Evolutionary conservation across 352 stramenopile species (phyloP), one percentile per base, ranked within the genome.

Genomic region (Pythium periplocum): DNA sequence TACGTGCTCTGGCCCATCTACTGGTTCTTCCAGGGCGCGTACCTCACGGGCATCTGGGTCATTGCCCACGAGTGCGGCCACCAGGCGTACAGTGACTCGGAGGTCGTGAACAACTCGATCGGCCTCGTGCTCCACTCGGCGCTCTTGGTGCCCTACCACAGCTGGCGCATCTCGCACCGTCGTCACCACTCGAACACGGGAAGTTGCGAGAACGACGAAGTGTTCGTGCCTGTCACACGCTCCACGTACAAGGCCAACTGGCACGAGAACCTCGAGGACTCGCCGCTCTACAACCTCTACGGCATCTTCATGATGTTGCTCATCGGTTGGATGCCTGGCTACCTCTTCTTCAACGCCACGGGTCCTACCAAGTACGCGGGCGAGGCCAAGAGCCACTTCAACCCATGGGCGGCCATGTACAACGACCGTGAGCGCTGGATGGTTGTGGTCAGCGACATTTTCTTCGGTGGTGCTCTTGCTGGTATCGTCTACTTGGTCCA

Each of bases 71-170:
- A 99, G 68, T 99, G 96, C 66, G 97, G 97, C 45, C 97, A 99
- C 75, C 93, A 98, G 65, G 89, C 95, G 38, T 99, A 98, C 71
- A 98, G 86, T 37, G 79, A 87, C 26, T 96, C 66, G 41, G 88
- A 98, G 73, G 72, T 81, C 1, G 83, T 98, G 34, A 99, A 99
- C 76, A 97, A 99, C 66, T 49, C 87, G 43, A 86, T 98, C 46
- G 97, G 97, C 5, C 96, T 98, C 62, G 71, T 99, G 53, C 74
- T 98, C 39, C 96, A 99, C 80, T 98, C 97, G 64, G 82, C 86
- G 34, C 76, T 99, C 38, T 82, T 99, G 35, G 96, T 99, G 59
- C 97, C 97, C 6, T 99, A 99, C 90, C 97, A 98, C 86, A 97
- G 87, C 51, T 99, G 96, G 96, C 88, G 97, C 61, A 90, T 97